Evolutionary conservation across 2,329 filamentous ascomycete genomes (phyloP).

Genomic region (Penicillium brasilianum): DNA sequence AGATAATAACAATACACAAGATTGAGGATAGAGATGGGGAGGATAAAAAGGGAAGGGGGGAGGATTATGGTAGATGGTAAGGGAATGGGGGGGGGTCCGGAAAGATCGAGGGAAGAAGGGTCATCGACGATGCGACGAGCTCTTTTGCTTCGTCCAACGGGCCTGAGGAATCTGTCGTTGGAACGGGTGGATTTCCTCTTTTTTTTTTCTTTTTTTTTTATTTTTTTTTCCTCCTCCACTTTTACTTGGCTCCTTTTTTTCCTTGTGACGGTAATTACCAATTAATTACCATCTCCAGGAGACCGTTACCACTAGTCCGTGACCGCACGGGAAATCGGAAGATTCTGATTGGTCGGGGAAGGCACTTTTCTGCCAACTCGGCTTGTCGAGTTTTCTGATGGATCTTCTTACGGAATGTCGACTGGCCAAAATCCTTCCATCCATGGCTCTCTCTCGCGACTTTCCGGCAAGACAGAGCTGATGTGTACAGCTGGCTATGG

Average conservation of each 20-base stretch:
- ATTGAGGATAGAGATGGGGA: constrained; percentile 10
- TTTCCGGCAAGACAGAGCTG: not conserved
- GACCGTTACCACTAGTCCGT: not conserved
- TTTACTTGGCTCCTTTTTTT: too few species aligned
- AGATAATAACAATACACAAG: constrained; percentile 27
- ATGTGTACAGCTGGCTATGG: not conserved
- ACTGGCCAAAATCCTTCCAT: not conserved
- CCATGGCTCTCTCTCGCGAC: constrained; percentile 6
- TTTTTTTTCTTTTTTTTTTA: constrained; percentile 17
- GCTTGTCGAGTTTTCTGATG: not conserved
- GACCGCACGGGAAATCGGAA: constrained; percentile 27
- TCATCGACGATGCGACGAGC: constrained; percentile 31
- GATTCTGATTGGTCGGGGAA: constrained; percentile 32
- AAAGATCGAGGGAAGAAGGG: constrained; percentile 21
- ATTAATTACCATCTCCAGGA: constrained; percentile 11
- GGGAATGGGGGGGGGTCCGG: constrained; percentile 5
- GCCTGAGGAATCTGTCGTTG: constrained; percentile 27
- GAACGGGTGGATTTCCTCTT: constrained; percentile 18
- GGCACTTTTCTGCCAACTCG: not conserved
- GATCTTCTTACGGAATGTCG: constrained; percentile 6
- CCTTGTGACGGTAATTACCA: not conserved
- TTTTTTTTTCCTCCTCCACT: constrained; percentile 8
- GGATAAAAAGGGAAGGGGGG: constrained; percentile 23
- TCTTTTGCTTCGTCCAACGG: constrained; percentile 20
- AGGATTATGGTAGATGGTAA: constrained; percentile 5